These are phyloP conservation scores for Hirsutella rhossiliensis DNA, from an alignment of 2,329 filamentous ascomycete species.

Conservation along the genomic window DNA sequence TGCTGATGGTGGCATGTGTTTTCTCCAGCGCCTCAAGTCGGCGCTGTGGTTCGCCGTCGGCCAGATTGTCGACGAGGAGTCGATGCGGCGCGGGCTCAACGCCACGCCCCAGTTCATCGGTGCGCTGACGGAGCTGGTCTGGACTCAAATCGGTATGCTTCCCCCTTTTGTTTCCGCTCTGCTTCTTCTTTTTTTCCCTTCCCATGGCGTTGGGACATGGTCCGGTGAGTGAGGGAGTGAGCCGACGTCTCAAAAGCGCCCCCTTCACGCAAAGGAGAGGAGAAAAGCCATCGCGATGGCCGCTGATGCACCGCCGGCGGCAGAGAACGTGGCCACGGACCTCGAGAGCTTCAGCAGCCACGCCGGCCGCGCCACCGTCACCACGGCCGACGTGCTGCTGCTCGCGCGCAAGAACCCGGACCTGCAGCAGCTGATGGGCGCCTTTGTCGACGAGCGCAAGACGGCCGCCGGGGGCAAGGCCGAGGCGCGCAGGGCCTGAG, in stretches of 20 bases:
- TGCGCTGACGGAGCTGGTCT: conserved; percentile 74
- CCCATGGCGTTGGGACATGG: too few relatives aligned
- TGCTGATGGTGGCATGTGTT: too few relatives aligned
- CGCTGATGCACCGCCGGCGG: background rate
- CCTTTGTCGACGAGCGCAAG: conserved; percentile 51
- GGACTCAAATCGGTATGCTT: conserved; percentile 63
- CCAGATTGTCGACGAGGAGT: conserved; percentile 81
- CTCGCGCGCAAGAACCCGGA: conserved; percentile 80
- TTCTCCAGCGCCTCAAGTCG: conserved; percentile 60
- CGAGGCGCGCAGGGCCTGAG: background rate
- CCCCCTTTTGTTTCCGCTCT: background rate
- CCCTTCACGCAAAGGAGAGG: background rate
- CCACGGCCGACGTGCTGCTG: conserved; percentile 77
- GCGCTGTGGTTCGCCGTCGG: conserved; percentile 76
- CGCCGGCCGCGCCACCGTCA: conserved; percentile 68
- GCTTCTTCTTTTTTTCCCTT: background rate
- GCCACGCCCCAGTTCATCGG: conserved; percentile 88
- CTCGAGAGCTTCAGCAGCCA: conserved; percentile 54
- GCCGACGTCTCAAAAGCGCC: too few relatives aligned
- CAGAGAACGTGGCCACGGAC: conserved; percentile 45
- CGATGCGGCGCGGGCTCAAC: conserved; percentile 50
- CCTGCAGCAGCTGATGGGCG: conserved; percentile 61
- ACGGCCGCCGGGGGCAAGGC: background rate
- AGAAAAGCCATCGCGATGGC: background rate
- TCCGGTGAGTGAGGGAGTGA: too few relatives aligned